phyloP scores from a whole-genome alignment of 1,284 basidiomycete species.

The Boletus calvinii region DNA sequence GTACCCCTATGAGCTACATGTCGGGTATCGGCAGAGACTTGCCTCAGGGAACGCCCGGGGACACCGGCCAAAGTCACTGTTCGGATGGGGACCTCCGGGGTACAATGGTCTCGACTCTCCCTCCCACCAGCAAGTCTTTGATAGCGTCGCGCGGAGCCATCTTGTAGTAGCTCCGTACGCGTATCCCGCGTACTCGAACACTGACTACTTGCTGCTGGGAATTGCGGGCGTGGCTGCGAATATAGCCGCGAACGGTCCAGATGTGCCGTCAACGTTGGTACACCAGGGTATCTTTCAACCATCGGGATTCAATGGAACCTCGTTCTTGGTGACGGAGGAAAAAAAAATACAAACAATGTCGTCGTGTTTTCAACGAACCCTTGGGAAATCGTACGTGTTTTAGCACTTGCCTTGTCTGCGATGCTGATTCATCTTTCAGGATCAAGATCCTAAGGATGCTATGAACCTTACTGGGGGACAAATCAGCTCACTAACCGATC shows the following conservation, averaged over 20 bases:
- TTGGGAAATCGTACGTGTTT: constrained; percentile 33
- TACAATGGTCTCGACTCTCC: constrained; percentile 34
- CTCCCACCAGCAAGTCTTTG: constrained; percentile 33
- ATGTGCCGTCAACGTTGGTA: constrained; percentile 37
- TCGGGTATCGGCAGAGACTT: constrained; percentile 48
- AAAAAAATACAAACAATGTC: constrained; percentile 28
- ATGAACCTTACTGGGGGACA: constrained; percentile 49
- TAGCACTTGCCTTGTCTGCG: neutral
- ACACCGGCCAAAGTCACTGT: constrained; percentile 37
- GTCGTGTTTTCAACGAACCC: constrained; percentile 36
- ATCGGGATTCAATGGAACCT: constrained; percentile 39
- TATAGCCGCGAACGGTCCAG: constrained; percentile 24
- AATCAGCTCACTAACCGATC: constrained; percentile 47
- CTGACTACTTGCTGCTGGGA: constrained; percentile 43
- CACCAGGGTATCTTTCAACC: constrained; percentile 45
- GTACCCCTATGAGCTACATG: constrained; percentile 46
- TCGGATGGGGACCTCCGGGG: constrained; percentile 29
- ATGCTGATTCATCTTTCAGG: constrained; percentile 27
- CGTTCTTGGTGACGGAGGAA: constrained; percentile 36
- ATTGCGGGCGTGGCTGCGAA: constrained; percentile 45
- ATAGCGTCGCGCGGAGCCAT: constrained; percentile 36
- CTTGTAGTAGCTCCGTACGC: constrained; percentile 43
- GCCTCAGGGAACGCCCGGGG: constrained; percentile 39
- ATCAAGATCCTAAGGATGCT: constrained; percentile 40
- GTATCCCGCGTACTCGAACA: constrained; percentile 51